Percentiles rank a stretch among this genome's conserved stretches.
Evolutionary conservation across 352 stramenopile genomes (phyloP).

Genomic region (Peronospora destructor): DNA sequence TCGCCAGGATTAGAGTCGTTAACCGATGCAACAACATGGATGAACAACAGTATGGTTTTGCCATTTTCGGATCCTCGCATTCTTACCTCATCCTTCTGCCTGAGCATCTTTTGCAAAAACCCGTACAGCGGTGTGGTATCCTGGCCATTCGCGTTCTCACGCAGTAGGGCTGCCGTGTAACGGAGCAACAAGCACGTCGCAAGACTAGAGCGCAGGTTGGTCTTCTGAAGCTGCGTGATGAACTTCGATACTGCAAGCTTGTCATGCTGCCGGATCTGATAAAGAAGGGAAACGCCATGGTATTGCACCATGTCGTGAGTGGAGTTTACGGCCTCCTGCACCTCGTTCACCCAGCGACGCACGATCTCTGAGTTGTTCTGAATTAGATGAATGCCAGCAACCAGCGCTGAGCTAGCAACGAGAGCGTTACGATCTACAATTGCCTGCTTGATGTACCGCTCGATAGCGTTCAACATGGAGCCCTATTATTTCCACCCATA

Average conservation of each 20-base stretch:
- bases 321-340: slow-evolving; percentile 94
- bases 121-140: slow-evolving; percentile 78
- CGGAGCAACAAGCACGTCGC: slow-evolving; percentile 96
- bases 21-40: not conserved
- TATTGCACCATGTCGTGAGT: slow-evolving; percentile 99
- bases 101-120: slow-evolving; percentile 93
- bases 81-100: slow-evolving; percentile 90
- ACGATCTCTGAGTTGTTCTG: slow-evolving; percentile 90
- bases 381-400: slow-evolving; percentile 94
- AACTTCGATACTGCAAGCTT: slow-evolving; percentile 96
- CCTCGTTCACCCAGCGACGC: slow-evolving; percentile 95
- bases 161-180: slow-evolving; percentile 90
- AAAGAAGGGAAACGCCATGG: slow-evolving; percentile 96
- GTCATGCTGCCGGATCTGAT: slow-evolving; percentile 98
- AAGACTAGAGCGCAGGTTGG: slow-evolving; percentile 90
- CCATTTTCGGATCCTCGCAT: not conserved
- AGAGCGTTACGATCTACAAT: slow-evolving; percentile 97
- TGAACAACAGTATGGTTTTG: not conserved
- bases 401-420: slow-evolving; percentile 94
- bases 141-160: slow-evolving; percentile 79
- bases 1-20: slow-evolving; percentile 2
- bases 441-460: slow-evolving; percentile 98
- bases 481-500: slow-evolving; percentile 29
- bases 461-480: slow-evolving; percentile 88
- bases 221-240: slow-evolving; percentile 89